A percentile compares a stretch with the other conserved stretches of the same genome.
Evolutionary conservation across 805 yeast species (phyloP).

Genomic region (Nakazawaea wyomingensis): DNA sequence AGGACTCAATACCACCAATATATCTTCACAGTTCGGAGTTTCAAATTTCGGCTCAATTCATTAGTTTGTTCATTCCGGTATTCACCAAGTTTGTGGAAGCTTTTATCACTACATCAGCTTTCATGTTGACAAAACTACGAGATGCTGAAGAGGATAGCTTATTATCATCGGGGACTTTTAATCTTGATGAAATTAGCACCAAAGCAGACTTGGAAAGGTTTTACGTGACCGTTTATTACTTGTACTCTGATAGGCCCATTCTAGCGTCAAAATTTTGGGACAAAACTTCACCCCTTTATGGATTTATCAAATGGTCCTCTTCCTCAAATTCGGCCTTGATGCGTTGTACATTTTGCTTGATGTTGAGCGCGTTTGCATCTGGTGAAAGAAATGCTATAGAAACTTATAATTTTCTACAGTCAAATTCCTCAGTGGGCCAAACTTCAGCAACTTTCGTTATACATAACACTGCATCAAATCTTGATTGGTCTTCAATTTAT

Average conservation of each 20-base stretch:
- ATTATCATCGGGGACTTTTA: constrained; percentile 48
- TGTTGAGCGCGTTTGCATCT: constrained; percentile 69
- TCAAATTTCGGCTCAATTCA: constrained; percentile 22
- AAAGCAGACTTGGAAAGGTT: constrained; percentile 86
- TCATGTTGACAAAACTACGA: constrained; percentile 58
- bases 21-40: constrained; percentile 22
- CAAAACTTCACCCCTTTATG: constrained; percentile 54
- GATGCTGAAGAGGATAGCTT: constrained; percentile 73
- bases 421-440: constrained; percentile 15
- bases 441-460: constrained; percentile 19
- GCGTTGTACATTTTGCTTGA: constrained; percentile 73
- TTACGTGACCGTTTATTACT: constrained; percentile 66
- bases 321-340: constrained; percentile 72
- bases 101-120: constrained; percentile 61
- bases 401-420: constrained; percentile 43
- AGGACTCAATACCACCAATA: constrained; percentile 22
- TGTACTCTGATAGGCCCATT: constrained; percentile 58
- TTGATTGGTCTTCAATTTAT: constrained; percentile 33
- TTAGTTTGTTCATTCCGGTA: constrained; percentile 31
- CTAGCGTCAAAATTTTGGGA: constrained; percentile 69
- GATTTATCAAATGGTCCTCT: constrained; percentile 85
- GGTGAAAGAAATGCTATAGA: constrained; percentile 51
- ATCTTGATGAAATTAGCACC: constrained; percentile 59
- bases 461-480: constrained; percentile 20
- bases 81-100: constrained; percentile 48